phyloP scores from a whole-genome alignment of 352 stramenopile species.

The Globisporangium cederbergense region DNA sequence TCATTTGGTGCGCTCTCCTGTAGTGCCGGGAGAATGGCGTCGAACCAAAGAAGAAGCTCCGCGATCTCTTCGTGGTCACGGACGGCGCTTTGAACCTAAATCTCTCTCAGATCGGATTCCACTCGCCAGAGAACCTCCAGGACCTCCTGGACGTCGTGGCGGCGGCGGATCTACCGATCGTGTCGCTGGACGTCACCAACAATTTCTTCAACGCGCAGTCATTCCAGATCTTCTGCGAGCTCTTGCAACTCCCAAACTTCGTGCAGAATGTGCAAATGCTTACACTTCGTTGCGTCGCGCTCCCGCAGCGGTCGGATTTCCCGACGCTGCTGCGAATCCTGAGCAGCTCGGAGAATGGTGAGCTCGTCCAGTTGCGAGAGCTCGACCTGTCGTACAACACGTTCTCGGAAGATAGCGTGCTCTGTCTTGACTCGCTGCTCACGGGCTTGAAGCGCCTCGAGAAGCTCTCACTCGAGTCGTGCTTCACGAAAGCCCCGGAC shows the following conservation, averaged over 20 bases:
- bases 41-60: slow-evolving; percentile 36
- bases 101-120: slow-evolving; percentile 49
- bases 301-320: slow-evolving; percentile 50
- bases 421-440: slow-evolving; percentile 36
- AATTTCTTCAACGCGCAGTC: slow-evolving; percentile 59
- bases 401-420: slow-evolving; percentile 35
- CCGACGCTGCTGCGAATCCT: slow-evolving; percentile 36
- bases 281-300: slow-evolving; percentile 39
- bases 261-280: slow-evolving; percentile 33
- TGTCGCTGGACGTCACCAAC: slow-evolving; percentile 48
- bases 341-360: slow-evolving; percentile 18
- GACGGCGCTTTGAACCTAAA: slow-evolving; percentile 39
- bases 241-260: slow-evolving; percentile 36
- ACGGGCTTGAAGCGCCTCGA: slow-evolving; percentile 33
- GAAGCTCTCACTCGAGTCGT: slow-evolving; percentile 52
- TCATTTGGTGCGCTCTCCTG: not conserved
- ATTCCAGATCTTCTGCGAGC: slow-evolving; percentile 44
- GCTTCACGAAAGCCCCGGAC: slow-evolving; percentile 47
- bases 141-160: slow-evolving; percentile 47
- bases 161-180: slow-evolving; percentile 30
- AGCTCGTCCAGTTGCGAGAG: slow-evolving; percentile 30
- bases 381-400: slow-evolving; percentile 76
- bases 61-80: slow-evolving; percentile 34
- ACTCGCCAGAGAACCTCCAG: slow-evolving; percentile 46
- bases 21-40: slow-evolving; percentile 45